phyloP scores from a whole-genome alignment of 306 rosid species.

The Trifolium repens region DNA sequence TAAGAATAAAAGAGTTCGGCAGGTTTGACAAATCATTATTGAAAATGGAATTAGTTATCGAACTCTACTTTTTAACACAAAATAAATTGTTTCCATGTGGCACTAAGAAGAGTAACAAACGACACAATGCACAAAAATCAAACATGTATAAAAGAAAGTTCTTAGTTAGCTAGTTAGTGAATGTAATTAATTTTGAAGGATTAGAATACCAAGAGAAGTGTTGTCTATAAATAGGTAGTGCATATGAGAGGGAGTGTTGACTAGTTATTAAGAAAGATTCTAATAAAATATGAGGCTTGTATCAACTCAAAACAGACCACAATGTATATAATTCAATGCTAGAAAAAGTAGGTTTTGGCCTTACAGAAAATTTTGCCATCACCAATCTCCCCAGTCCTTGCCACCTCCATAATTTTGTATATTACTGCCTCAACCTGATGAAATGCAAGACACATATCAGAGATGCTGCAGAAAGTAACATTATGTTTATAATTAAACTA shows the following conservation, averaged over 20 bases:
- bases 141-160: constrained; percentile 17
- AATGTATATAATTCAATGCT: constrained; percentile 23
- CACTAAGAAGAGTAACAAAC: constrained; percentile 3
- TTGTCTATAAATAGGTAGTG: background rate
- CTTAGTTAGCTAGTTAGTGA: background rate
- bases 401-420: constrained; percentile 71
- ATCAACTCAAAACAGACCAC: background rate
- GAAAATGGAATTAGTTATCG: constrained; percentile 8
- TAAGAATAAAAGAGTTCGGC: no score
- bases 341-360: constrained; percentile 42
- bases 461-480: constrained; percentile 33
- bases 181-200: background rate
- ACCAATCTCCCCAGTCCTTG: constrained; percentile 93
- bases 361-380: constrained; percentile 94
- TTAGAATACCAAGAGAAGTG: background rate
- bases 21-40: constrained; percentile 6
- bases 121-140: constrained; percentile 18
- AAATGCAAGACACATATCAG: constrained; percentile 28
- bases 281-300: background rate
- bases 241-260: background rate
- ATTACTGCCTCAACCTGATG: constrained; percentile 79
- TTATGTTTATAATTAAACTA: constrained; percentile 6
- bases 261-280: background rate
- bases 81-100: background rate
- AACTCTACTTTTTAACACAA: constrained; percentile 33